phyloP scores from a whole-genome alignment of 805 yeast species.

The Kodamaea fukazawae region DNA sequence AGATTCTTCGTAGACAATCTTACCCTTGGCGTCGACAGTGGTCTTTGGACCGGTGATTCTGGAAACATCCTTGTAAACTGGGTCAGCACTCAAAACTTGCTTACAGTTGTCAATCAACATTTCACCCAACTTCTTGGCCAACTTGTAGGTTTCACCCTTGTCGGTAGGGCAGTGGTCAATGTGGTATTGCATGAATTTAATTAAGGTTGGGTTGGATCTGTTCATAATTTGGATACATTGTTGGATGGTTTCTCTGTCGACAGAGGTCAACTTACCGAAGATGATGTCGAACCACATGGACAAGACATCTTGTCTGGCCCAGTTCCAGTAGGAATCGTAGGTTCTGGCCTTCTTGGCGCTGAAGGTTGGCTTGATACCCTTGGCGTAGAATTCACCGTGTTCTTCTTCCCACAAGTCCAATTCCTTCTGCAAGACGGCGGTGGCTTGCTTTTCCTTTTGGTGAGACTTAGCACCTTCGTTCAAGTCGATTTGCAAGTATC shows the following conservation, averaged over 20 bases:
- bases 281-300: constrained; percentile 93
- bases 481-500: constrained; percentile 89
- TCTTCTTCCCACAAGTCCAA: constrained; percentile 83
- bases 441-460: constrained; percentile 80
- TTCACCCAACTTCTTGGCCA: constrained; percentile 86
- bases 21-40: constrained; percentile 82
- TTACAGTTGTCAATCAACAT: constrained; percentile 94
- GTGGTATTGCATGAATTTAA: constrained; percentile 93
- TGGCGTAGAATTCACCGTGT: constrained; percentile 89
- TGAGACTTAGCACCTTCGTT: constrained; percentile 86
- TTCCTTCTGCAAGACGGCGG: constrained; percentile 79
- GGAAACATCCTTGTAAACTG: constrained; percentile 93
- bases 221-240: constrained; percentile 98
- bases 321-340: constrained; percentile 98
- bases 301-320: constrained; percentile 98
- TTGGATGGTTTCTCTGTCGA: constrained; percentile 93
- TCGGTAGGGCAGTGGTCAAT: constrained; percentile 77
- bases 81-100: constrained; percentile 74
- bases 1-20: constrained; percentile 76
- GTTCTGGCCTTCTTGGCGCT: constrained; percentile 91
- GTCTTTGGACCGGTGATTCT: constrained; percentile 96
- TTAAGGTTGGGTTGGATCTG: constrained; percentile 89
- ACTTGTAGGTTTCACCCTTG: constrained; percentile 88
- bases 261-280: constrained; percentile 85
- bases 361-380: constrained; percentile 87